Conservation (phyloP, 2,329 filamentous ascomycete genomes). For the Diaporthe aspalathi region DNA sequence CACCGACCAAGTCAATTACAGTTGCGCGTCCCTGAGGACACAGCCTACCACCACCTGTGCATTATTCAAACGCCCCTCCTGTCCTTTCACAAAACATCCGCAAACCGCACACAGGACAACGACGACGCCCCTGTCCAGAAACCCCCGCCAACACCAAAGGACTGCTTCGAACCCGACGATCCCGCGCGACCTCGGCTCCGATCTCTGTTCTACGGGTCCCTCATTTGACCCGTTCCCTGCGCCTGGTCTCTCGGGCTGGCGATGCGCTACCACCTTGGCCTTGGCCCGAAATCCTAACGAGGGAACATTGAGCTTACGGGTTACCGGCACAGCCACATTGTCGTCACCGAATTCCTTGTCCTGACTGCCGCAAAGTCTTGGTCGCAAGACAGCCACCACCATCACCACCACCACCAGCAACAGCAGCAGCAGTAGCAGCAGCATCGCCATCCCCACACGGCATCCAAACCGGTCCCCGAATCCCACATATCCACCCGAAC, state of each 20-base stretch:
- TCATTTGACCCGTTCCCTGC: constrained; percentile 26
- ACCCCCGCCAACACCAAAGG: constrained; percentile 1
- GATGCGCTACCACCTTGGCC: constrained; percentile 33
- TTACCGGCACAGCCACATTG: constrained; percentile 36
- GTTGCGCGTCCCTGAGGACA: background rate
- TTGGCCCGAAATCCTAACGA: constrained; percentile 7
- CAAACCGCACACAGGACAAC: background rate
- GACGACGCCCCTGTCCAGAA: background rate
- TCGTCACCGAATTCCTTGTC: constrained; percentile 16
- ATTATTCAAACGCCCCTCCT: background rate
- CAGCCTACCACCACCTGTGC: background rate
- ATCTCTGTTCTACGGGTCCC: constrained; percentile 17
- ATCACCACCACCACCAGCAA: background rate
- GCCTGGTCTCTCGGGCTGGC: constrained; percentile 11
- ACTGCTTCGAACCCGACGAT: constrained; percentile 20
- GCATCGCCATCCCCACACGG: constrained; percentile 1
- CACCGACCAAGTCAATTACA: background rate
- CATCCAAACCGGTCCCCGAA: background rate
- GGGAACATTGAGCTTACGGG: constrained; percentile 32
- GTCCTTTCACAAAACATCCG: background rate
- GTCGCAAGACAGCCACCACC: constrained; percentile 5
- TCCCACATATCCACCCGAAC: background rate
- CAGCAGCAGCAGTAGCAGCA: background rate
- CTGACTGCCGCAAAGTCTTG: constrained; percentile 14
- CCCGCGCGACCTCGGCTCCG: constrained; percentile 33